phyloP scores from a whole-genome alignment of 805 yeast genomes.

The Scheffersomyces coipomensis region DNA sequence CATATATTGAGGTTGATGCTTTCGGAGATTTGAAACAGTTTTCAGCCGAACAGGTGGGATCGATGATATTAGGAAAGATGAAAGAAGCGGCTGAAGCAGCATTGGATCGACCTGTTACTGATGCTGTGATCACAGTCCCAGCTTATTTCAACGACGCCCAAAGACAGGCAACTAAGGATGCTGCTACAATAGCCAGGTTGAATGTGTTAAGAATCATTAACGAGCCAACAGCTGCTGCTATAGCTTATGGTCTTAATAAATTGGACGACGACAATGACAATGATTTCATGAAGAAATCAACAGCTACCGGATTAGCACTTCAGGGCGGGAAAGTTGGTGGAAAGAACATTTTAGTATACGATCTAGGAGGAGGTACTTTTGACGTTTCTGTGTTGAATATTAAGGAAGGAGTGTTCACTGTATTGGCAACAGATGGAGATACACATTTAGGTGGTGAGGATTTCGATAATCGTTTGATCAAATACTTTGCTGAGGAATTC shows the following conservation, averaged over 20 bases:
- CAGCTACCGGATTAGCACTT: constrained; percentile 53
- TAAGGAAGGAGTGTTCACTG: constrained; percentile 89
- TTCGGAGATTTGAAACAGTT: constrained; percentile 81
- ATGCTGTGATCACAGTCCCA: constrained; percentile 25
- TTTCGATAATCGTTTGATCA: constrained; percentile 83
- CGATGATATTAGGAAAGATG: constrained; percentile 90
- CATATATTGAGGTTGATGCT: constrained; percentile 79
- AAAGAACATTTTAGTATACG: constrained; percentile 89
- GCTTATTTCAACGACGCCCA: background rate
- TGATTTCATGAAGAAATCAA: background rate
- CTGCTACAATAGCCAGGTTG: constrained; percentile 40
- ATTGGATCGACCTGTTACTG: constrained; percentile 73
- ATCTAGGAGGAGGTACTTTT: constrained; percentile 95
- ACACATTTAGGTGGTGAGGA: constrained; percentile 82
- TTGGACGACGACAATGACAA: no score
- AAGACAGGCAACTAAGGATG: constrained; percentile 24
- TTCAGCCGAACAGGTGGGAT: constrained; percentile 91
- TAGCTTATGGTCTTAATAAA: constrained; percentile 37
- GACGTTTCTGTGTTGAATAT: constrained; percentile 85
- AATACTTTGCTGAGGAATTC: constrained; percentile 86
- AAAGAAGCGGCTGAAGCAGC: constrained; percentile 88
- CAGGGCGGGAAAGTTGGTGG: no score
- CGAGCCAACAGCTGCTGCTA: constrained; percentile 45
- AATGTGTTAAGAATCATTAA: constrained; percentile 39
- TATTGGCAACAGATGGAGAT: constrained; percentile 89